These are phyloP conservation scores for Aspergillus ustus DNA, from an alignment of 2,329 filamentous ascomycete species.

Conservation along the genomic window DNA sequence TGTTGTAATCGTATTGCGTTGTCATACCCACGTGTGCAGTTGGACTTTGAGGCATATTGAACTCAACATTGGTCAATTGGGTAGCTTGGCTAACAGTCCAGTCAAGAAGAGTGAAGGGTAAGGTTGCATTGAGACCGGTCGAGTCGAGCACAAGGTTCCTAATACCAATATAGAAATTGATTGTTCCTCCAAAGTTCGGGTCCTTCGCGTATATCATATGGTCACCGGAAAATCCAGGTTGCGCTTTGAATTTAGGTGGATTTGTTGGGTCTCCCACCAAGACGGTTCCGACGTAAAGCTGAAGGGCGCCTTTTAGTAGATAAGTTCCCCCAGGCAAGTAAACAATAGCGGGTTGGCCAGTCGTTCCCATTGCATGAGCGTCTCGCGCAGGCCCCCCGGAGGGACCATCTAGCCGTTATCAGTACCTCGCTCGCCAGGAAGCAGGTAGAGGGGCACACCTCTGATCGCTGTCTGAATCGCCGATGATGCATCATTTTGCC, in stretches of 20 bases:
- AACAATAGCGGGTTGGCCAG: constrained; percentile 36
- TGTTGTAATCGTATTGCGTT: constrained; percentile 35
- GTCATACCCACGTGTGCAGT: constrained; percentile 41
- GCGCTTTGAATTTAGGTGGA: constrained; percentile 58
- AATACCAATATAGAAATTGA: constrained; percentile 44
- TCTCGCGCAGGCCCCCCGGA: constrained; percentile 31
- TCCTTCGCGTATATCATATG: constrained; percentile 60
- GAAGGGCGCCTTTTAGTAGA: constrained; percentile 28
- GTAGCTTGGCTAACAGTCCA: constrained; percentile 47
- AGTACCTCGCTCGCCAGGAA: neutral
- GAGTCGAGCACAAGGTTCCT: constrained; percentile 47
- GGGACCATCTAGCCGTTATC: constrained; percentile 25
- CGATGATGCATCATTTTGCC: constrained; percentile 31
- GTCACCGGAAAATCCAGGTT: constrained; percentile 56
- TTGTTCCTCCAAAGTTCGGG: constrained; percentile 33
- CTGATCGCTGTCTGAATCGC: constrained; percentile 38
- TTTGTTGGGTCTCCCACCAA: constrained; percentile 45
- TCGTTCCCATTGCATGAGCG: constrained; percentile 34
- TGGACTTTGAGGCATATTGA: constrained; percentile 41
- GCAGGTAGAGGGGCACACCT: constrained; percentile 19
- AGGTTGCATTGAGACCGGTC: constrained; percentile 32
- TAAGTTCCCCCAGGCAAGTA: constrained; percentile 39
- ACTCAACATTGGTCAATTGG: constrained; percentile 43
- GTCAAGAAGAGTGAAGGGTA: constrained; percentile 39
- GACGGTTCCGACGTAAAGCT: constrained; percentile 40